Conservation (phyloP, 2,329 filamentous ascomycete species). For the Knoxdaviesia proteae region DNA sequence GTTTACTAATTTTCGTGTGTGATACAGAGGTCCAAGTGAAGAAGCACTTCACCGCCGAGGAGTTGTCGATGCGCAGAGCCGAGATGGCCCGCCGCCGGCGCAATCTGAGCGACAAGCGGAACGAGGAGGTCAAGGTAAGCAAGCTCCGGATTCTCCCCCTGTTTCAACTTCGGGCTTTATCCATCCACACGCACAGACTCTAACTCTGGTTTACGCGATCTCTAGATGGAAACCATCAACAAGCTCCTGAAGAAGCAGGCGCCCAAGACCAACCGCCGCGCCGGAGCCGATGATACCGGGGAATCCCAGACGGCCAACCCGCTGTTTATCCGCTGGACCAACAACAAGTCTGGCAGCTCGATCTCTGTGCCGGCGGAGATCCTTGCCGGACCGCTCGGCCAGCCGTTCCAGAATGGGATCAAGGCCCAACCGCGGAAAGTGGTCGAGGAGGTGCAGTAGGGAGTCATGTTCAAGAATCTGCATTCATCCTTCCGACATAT, state of each 20-base stretch:
- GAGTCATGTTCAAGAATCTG: neutral
- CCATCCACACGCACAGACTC: neutral
- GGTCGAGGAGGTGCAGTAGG: slow-evolving; percentile 31
- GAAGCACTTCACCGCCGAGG: slow-evolving; percentile 39
- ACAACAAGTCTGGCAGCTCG: slow-evolving; percentile 39
- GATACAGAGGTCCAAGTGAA: slow-evolving; percentile 39
- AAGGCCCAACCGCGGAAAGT: slow-evolving; percentile 18
- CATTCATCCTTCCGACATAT: too few relatives aligned
- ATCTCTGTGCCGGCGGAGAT: slow-evolving; percentile 50
- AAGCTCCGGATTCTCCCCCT: too few relatives aligned
- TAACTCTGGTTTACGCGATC: neutral
- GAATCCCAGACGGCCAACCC: slow-evolving; percentile 21
- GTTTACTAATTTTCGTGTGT: neutral
- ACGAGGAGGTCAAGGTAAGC: slow-evolving; percentile 40
- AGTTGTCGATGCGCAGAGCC: slow-evolving; percentile 38
- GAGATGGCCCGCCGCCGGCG: slow-evolving; percentile 41
- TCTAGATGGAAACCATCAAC: slow-evolving; percentile 75
- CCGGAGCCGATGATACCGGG: slow-evolving; percentile 11
- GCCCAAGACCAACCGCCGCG: slow-evolving; percentile 45
- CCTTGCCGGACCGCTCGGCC: slow-evolving; percentile 39
- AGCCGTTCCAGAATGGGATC: slow-evolving; percentile 23
- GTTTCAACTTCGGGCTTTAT: neutral
- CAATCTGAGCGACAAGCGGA: slow-evolving; percentile 43
- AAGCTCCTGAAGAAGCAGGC: slow-evolving; percentile 74
- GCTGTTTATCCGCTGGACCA: slow-evolving; percentile 50